These are phyloP conservation scores for Talaromyces islandicus DNA, from an alignment of 2,329 filamentous ascomycete genomes.

Conservation along the genomic window DNA sequence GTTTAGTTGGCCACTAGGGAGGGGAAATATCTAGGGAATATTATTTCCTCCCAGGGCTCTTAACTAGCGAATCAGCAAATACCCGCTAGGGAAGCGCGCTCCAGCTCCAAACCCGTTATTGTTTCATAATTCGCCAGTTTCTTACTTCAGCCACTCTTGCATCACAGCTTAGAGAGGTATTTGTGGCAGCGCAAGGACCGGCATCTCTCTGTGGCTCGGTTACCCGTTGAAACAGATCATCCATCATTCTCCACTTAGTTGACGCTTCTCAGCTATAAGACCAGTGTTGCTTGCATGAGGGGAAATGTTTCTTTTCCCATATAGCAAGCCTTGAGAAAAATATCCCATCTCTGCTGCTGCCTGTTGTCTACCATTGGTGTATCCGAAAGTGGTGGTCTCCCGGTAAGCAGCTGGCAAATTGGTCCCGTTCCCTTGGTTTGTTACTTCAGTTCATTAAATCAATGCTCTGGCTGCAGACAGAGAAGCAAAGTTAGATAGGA, in stretches of 20 bases:
- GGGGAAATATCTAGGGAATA: not conserved
- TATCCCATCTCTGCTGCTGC: not conserved
- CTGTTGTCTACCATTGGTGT: not conserved
- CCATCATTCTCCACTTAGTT: not conserved
- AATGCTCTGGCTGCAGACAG: not conserved
- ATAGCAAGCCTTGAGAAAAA: not conserved
- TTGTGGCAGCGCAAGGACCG: not conserved
- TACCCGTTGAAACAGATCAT: not conserved
- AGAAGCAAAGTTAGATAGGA: not conserved
- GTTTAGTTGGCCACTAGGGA: not conserved
- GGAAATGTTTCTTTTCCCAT: not conserved
- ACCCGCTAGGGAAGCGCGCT: not conserved
- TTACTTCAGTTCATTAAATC: not conserved
- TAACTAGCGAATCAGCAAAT: not conserved
- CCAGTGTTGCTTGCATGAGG: not conserved
- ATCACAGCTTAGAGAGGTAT: not conserved
- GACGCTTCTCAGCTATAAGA: not conserved
- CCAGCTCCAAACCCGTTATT: not conserved
- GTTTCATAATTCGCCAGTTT: not conserved
- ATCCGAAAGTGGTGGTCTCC: not conserved
- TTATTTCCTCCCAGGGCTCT: not conserved
- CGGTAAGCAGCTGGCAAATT: not conserved
- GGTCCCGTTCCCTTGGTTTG: not conserved
- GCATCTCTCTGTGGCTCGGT: not conserved
- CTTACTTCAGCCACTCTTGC: not conserved